Evolutionary conservation across 1,139 yeast species (phyloP).

Genomic region (Hanseniaspora sp.): DNA sequence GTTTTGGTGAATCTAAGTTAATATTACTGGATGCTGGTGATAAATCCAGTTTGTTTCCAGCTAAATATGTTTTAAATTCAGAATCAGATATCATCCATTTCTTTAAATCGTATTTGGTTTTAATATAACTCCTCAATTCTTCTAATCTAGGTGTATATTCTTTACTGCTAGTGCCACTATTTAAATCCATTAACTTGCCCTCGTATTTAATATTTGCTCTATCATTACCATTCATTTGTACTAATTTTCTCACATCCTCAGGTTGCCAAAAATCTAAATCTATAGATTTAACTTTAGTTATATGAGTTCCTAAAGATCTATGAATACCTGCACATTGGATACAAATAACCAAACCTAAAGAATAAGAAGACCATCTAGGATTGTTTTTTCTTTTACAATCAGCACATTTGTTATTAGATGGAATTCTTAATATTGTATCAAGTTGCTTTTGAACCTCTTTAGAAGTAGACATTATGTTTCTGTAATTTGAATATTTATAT

Average conservation of each 20-base stretch:
- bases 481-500: background rate
- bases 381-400: constrained; percentile 84
- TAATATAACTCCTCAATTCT: constrained; percentile 77
- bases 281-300: constrained; percentile 73
- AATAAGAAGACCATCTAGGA: constrained; percentile 98
- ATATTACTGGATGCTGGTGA: constrained; percentile 17
- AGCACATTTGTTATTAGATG: constrained; percentile 68
- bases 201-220: constrained; percentile 73
- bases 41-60: constrained; percentile 17
- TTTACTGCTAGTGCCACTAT: constrained; percentile 35
- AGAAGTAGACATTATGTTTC: constrained; percentile 27
- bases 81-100: constrained; percentile 52
- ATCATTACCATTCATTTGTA: constrained; percentile 72
- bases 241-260: constrained; percentile 74
- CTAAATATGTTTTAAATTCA: constrained; percentile 2
- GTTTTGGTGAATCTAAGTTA: constrained; percentile 3
- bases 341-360: constrained; percentile 81
- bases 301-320: constrained; percentile 90
- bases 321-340: constrained; percentile 92
- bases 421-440: constrained; percentile 61
- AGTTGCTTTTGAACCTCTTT: constrained; percentile 40
- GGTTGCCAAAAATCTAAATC: constrained; percentile 96
- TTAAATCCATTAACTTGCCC: constrained; percentile 38
- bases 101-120: constrained; percentile 81
- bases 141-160: constrained; percentile 70